A percentile compares a stretch with the other conserved stretches of the same genome.
phyloP scores from a whole-genome alignment of 371 early-diverging fungal genomes.

The Lichtheimia corymbifera region DNA sequence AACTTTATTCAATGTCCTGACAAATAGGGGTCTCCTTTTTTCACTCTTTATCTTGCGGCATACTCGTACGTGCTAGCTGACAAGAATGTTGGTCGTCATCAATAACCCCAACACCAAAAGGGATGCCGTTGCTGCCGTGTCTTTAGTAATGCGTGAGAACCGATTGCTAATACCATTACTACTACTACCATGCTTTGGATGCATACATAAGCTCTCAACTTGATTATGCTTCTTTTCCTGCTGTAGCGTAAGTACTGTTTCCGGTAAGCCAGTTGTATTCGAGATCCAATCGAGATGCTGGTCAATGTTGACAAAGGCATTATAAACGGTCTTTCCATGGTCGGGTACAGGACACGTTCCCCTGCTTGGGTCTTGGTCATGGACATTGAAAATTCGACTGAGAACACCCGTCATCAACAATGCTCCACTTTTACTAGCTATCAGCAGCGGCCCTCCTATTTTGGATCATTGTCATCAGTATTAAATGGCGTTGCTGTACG shows the following conservation, averaged over 20 bases:
- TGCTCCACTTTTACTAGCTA: background rate
- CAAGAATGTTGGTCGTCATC: too few relatives aligned
- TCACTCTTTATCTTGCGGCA: too few relatives aligned
- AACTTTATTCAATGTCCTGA: too few relatives aligned
- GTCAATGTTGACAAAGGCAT: constrained; percentile 25
- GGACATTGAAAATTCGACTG: constrained; percentile 33
- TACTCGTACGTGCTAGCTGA: too few relatives aligned
- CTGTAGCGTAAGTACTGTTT: background rate
- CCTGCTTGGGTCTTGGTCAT: constrained; percentile 30
- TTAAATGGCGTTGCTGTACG: background rate
- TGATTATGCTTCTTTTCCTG: too few relatives aligned
- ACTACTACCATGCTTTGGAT: too few relatives aligned
- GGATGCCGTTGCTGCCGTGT: too few relatives aligned
- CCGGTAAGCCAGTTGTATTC: constrained; percentile 22
- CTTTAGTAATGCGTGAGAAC: too few relatives aligned
- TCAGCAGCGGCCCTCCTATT: constrained; percentile 29
- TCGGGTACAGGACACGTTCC: constrained; percentile 33
- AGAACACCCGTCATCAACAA: constrained; percentile 23
- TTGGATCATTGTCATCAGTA: background rate
- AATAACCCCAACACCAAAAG: too few relatives aligned
- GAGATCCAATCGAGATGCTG: constrained; percentile 32
- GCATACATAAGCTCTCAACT: too few relatives aligned
- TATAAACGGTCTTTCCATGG: constrained; percentile 13
- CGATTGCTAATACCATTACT: too few relatives aligned
- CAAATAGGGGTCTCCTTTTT: too few relatives aligned